Base-by-base conservation (phyloP, 768 basidiomycete genomes). In the Serpula lacrymans region DNA sequence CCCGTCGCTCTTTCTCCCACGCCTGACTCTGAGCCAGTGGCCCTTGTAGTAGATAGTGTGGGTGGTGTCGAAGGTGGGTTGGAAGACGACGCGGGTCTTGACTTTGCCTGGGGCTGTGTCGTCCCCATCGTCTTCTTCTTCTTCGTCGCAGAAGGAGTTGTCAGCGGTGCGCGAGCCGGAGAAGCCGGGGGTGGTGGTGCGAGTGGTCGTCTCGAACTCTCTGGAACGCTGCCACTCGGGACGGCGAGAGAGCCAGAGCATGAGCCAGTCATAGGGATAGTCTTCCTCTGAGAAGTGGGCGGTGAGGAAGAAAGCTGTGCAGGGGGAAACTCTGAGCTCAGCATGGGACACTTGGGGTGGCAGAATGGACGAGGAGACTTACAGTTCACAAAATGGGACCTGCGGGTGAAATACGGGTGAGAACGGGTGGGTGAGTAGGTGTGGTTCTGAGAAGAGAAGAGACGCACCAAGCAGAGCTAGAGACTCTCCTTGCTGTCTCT, bases 261-360 rank as follows among this genome's bases (percentile, higher is more conserved):
- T 90, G 38, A 91, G 74, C 88, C 88, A 91, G 64, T 91, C 88
- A 51, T 89, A 91, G 3, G 88, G 88, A 48, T 86, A 86, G 57
- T 91, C 88, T 62, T 91, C 88, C 65, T 91, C 88, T 49, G 80
- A 84, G 69, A 91, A 91, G 63, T 90, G 85, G 7, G 88, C 88
- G 12, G 88, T 91, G 37, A 91, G 78, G 78, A 90, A 91, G 74
- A 86, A 86, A 0, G 84, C 83, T 84, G 58, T 10, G 22, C 20
- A 45, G 27, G 10, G n/a, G 10, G 45, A 32, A 20, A 13, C 0
- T 11, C 16, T 52, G 47, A 12, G 31, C 37, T 2, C 43, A 41
- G 42, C 21, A 12, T 36, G 40, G n/a, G 34, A 35, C 23, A 42
- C n/a, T n/a, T n/a, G 28, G 22, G 27, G 42, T 41, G n/a, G 37